These are phyloP conservation scores for Leishmania tropica DNA, from an alignment of 208 protist species.

Conservation along the genomic window DNA sequence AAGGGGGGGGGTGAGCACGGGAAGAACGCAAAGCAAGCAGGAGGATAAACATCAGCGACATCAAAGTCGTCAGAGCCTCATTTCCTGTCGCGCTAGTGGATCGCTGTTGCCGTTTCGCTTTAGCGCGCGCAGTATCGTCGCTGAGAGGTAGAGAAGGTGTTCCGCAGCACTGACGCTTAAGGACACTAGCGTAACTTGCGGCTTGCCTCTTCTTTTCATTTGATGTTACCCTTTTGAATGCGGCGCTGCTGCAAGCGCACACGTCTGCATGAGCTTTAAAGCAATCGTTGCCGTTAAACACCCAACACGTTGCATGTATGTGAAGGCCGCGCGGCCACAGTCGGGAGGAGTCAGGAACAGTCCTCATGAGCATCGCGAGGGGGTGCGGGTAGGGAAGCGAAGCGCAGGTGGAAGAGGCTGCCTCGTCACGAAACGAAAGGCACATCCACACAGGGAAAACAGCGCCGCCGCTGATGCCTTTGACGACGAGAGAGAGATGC, in stretches of 20 bases:
- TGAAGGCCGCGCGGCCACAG: not conserved
- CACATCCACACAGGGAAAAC: not conserved
- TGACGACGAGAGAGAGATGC: not conserved
- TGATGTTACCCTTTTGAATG: not conserved
- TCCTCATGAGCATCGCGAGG: not conserved
- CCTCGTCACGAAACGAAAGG: not conserved
- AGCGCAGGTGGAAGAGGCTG: not conserved
- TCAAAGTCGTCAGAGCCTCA: not conserved
- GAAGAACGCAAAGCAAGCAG: not conserved
- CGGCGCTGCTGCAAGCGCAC: not conserved
- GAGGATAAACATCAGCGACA: not conserved
- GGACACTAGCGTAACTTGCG: not conserved
- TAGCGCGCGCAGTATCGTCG: not conserved
- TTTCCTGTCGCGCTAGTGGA: not conserved
- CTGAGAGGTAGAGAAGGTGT: not conserved
- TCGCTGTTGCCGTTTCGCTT: not conserved
- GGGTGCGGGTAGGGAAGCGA: not conserved
- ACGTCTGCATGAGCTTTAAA: not conserved
- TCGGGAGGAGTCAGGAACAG: not conserved
- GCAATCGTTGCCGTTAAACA: not conserved
- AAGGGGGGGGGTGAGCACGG: not conserved
- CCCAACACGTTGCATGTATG: not conserved
- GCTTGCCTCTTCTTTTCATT: not conserved
- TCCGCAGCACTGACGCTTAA: not conserved
- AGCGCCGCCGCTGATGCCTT: not conserved